phyloP scores from a whole-genome alignment of 768 basidiomycete genomes.

The Kwoniella sp. region DNA sequence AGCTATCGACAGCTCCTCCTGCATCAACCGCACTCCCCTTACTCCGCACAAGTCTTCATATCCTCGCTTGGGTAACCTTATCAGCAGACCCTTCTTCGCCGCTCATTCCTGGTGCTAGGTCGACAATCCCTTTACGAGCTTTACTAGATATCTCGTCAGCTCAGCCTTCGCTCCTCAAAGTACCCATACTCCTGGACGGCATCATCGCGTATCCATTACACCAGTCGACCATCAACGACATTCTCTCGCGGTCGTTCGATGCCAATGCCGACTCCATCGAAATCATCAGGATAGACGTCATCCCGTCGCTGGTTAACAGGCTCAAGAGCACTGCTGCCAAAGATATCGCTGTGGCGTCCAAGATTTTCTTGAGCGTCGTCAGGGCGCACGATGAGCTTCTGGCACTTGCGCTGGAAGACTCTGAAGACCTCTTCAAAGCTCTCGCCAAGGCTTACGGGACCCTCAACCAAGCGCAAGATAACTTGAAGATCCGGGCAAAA shows the following conservation, averaged over 20 bases:
- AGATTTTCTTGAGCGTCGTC: conserved; percentile 26
- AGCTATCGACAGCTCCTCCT: conserved; percentile 11
- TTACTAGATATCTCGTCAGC: conserved; percentile 23
- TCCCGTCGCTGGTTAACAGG: conserved; percentile 26
- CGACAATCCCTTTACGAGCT: conserved; percentile 16
- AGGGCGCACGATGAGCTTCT: conserved; percentile 43
- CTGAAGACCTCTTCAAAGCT: conserved; percentile 33
- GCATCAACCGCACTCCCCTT: conserved; percentile 10
- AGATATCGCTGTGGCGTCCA: conserved; percentile 15
- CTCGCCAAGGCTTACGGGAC: conserved; percentile 23
- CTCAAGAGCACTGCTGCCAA: conserved; percentile 7
- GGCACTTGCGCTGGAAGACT: conserved; percentile 30
- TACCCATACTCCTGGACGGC: conserved; percentile 22
- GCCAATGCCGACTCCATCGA: conserved; percentile 13
- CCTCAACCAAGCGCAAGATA: conserved; percentile 2
- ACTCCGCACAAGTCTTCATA: conserved; percentile 14
- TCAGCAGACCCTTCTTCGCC: conserved; percentile 7
- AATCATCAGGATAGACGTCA: conserved; percentile 18
- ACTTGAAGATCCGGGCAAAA: conserved; percentile 15
- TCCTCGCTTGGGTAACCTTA: conserved; percentile 22
- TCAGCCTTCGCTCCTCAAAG: conserved; percentile 11
- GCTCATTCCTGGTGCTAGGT: background rate
- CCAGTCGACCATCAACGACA: conserved; percentile 20
- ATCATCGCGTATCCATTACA: conserved; percentile 37
- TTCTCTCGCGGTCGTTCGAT: conserved; percentile 50